phyloP scores from a whole-genome alignment of 2,329 filamentous ascomycete species.

The Fusarium palustre region DNA sequence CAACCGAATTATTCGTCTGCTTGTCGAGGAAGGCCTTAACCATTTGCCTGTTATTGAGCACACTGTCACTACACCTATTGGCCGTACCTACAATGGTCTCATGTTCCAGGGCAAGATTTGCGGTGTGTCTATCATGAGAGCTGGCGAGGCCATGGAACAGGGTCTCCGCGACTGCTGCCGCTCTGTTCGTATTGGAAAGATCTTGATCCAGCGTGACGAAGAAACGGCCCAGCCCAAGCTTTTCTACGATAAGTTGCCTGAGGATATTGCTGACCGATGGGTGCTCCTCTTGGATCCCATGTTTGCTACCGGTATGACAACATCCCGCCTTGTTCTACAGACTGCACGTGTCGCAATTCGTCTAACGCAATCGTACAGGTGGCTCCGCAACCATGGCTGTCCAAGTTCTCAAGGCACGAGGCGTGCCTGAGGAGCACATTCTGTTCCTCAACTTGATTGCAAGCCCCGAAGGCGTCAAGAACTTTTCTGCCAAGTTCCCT shows the following conservation, averaged over 20 bases:
- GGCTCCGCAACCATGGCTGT: slow-evolving; percentile 98
- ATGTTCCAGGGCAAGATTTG: slow-evolving; percentile 99
- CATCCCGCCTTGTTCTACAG: slow-evolving; percentile 2
- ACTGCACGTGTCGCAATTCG: neutral
- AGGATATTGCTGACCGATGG: slow-evolving; percentile 93
- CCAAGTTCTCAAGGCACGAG: slow-evolving; percentile 87
- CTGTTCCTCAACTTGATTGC: slow-evolving; percentile 97
- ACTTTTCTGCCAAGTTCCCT: slow-evolving; percentile 90
- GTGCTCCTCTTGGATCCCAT: slow-evolving; percentile 96
- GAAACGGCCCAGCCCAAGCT: slow-evolving; percentile 92
- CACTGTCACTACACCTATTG: slow-evolving; percentile 90
- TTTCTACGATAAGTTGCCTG: slow-evolving; percentile 97
- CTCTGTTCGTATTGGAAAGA: slow-evolving; percentile 98
- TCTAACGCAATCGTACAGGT: slow-evolving; percentile 62
- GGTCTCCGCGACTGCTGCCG: slow-evolving; percentile 95
- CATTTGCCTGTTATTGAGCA: slow-evolving; percentile 93
- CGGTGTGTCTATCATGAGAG: slow-evolving; percentile 97
- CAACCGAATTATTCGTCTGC: slow-evolving; percentile 94
- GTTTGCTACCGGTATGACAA: slow-evolving; percentile 85
- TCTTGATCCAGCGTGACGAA: slow-evolving; percentile 96
- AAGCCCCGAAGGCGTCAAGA: slow-evolving; percentile 91
- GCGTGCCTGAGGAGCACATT: slow-evolving; percentile 94
- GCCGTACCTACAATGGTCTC: slow-evolving; percentile 87
- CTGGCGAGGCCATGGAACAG: slow-evolving; percentile 98
- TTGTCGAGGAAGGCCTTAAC: slow-evolving; percentile 97